Conservation (phyloP, 108 stramenopile species). For the Cyclostephanos tholiformis region DNA sequence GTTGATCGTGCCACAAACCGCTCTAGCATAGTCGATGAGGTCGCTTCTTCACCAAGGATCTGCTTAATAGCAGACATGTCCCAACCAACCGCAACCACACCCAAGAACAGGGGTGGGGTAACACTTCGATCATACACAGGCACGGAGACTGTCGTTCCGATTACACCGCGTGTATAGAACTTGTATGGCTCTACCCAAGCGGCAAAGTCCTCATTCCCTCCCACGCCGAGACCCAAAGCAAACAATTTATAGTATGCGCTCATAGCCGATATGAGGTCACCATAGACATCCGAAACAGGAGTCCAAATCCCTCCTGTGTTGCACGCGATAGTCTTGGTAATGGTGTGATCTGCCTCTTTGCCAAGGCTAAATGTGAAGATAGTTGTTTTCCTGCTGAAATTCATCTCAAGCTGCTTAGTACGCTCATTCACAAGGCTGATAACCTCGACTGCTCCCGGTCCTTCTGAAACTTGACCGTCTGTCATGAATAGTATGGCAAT, state of each 20-base stretch:
- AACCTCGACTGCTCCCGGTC: constrained; percentile 24
- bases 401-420: constrained; percentile 7
- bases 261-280: constrained; percentile 49
- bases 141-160: constrained; percentile 63
- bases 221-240: constrained; percentile 57
- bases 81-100: constrained; percentile 37
- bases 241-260: constrained; percentile 60
- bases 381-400: constrained; percentile 22
- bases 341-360: constrained; percentile 25
- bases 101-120: constrained; percentile 29
- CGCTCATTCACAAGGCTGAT: constrained; percentile 29
- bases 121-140: constrained; percentile 59
- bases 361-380: constrained; percentile 58
- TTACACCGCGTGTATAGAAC: constrained; percentile 22
- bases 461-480: constrained; percentile 34
- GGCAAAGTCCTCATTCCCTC: constrained; percentile 44
- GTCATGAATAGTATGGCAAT: constrained; percentile 52
- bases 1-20: constrained; percentile 35
- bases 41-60: constrained; percentile 25
- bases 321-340: constrained; percentile 55
- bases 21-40: constrained; percentile 33
- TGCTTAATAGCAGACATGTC: constrained; percentile 34
- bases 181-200: constrained; percentile 71
- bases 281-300: constrained; percentile 23
- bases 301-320: constrained; percentile 56